These are phyloP conservation scores for Syncephalastrum contaminatum DNA, from an alignment of 371 early-diverging fungal genomes.

Conservation along the genomic window DNA sequence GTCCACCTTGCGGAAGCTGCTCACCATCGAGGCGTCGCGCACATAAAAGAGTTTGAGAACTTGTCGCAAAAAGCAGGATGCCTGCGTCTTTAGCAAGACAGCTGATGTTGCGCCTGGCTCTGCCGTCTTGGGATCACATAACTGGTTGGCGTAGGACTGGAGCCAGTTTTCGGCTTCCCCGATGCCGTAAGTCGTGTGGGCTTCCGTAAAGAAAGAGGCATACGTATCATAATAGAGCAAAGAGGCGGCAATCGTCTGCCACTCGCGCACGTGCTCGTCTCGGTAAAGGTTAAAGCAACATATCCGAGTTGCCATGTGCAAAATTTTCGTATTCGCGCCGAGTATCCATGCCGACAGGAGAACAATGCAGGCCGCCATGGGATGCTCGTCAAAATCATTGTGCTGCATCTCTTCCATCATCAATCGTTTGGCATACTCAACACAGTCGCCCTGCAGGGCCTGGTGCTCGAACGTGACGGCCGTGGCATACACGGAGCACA, in stretches of 20 bases:
- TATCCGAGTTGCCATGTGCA: too few species aligned
- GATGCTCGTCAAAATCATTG: too few species aligned
- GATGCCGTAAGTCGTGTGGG: neutral
- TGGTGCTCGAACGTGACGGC: too few species aligned
- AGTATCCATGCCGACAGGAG: too few species aligned
- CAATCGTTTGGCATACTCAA: too few species aligned
- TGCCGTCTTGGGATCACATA: neutral
- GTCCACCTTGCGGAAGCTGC: conserved; percentile 33
- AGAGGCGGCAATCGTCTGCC: conserved; percentile 5
- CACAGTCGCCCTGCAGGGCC: too few species aligned
- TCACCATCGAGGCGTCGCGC: neutral
- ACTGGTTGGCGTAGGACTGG: neutral
- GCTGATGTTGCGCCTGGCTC: neutral
- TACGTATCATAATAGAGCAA: conserved; percentile 4
- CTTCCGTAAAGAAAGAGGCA: neutral
- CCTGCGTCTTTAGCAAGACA: conserved; percentile 6
- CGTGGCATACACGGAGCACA: too few species aligned
- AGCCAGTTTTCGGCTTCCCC: conserved; percentile 11
- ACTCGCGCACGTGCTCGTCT: neutral
- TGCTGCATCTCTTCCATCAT: too few species aligned
- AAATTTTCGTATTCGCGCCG: too few species aligned
- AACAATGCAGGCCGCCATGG: too few species aligned
- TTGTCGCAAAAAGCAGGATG: conserved; percentile 7
- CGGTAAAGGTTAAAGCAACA: neutral
- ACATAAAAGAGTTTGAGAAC: conserved; percentile 11